Evolutionary conservation across 306 rosid genomes (phyloP), one percentile per base, ranked within the genome.

Genomic region (Glycine soja): DNA sequence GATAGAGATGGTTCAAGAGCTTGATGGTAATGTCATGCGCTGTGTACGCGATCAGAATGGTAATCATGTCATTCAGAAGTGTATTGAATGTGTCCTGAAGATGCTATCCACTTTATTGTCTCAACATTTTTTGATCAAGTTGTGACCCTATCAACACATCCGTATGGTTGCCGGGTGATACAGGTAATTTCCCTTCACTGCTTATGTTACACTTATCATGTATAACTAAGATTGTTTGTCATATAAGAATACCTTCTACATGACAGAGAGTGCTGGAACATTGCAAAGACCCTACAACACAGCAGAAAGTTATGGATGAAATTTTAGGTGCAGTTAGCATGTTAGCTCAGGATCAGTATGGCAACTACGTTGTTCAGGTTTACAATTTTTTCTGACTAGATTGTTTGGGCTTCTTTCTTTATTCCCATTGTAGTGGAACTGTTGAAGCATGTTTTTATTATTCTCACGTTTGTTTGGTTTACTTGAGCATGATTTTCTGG

Each of bases 21-120:
- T 95, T 72, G 98, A 95, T 7, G 94, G 99, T 19, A 85, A 90
- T 75, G 67, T 95, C 42, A 95, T 93, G 96, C 99, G 97, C 57
- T 93, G 99, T 81, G 97, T 95, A 5, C 97, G 98, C 16, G 99
- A 95, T 89, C 99, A 95, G 85, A 95, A 95, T 79, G 99, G 99
- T 57, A 95, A 95, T 83, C 99, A 95, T 83, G 99, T 95, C 63
- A 86, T 95, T 78, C 98, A 95, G 82, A 95, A 93, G 80, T 93
- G 99, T 79, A 95, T 95, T 68, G 99, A 95, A 87, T 91, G 95
- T 65, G 89, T 83, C 50, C 87, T 15, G 89, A 86, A 76, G 87
- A 83, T 80, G 89, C 83, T 16, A 89, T 91, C 78, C 51, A 82
- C 65, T 95, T 95, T 74, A 95, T 95, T 80, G 88, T 95, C 73